Base-by-base conservation (phyloP, 2,329 filamentous ascomycete species). In the Penicillium sp. region DNA sequence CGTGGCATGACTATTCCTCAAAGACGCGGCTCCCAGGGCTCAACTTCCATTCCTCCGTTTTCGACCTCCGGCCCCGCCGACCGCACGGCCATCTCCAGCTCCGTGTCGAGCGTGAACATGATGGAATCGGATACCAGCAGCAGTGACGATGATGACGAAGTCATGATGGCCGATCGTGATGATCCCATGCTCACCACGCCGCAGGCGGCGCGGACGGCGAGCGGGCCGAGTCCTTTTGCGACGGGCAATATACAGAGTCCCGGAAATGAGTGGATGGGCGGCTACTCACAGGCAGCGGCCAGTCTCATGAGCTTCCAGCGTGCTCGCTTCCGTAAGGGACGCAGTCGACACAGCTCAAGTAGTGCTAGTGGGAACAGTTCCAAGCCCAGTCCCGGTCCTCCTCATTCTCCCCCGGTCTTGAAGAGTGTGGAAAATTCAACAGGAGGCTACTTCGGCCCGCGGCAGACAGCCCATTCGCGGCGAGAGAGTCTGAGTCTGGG, bases 401-500 rank as follows among this genome's bases (percentile, higher is more conserved):
- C 90, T 10, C 85, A 84, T 50, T 96, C 91, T 14, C 91, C 92
- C 9, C 89, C 92, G 1, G 76, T 83, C 0, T 74, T 76, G 58
- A 77, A 79, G 55, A 82, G 78, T 46, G 77, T 81, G 22, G 81
- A 85, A 54, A 76, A 74, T 39, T 71, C 74, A 5, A 71, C 70
- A 31, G 76, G 74, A 46, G 78, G 79, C 11, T 84, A 82, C 63
- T 84, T 86, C 65, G 76, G 75, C 2, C 72, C 74, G 5, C 75
- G 76, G 50, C 74, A 75, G 46, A 77, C 69, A 46, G 69, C 76
- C 7, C 70, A 78, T 38, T 81, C 87, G 8, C 81, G 92, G 40
- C 81, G 92, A 39, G 92, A 96, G 71, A 96, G 90, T 69, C 85
- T 97, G 54, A 95, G 89, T 59, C 85, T 94, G 76, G 90, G 92